These are phyloP conservation scores for Andrographis paniculata DNA, from an alignment of 305 asterid genomes.

Conservation along the genomic window DNA sequence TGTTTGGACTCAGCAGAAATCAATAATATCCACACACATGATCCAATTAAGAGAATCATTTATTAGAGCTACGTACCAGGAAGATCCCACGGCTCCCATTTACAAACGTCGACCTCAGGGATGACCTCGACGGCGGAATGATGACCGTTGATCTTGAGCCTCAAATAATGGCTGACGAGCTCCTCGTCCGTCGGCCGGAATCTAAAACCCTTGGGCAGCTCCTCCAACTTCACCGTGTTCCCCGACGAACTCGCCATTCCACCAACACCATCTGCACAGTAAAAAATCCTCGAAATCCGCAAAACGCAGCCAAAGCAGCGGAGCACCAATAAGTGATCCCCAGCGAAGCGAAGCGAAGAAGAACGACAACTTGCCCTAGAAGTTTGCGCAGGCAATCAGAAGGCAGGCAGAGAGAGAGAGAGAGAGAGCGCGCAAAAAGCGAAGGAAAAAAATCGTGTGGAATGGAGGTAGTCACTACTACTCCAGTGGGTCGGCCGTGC, in stretches of 20 bases:
- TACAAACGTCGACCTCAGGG: conserved; percentile 74
- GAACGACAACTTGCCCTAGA: conserved; percentile 14
- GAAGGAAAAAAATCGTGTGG: background rate
- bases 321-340: background rate
- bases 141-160: conserved; percentile 62
- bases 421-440: conserved; percentile 11
- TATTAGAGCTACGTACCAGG: conserved; percentile 39
- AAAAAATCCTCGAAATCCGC: conserved; percentile 9
- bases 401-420: no score
- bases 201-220: conserved; percentile 65
- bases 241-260: conserved; percentile 14
- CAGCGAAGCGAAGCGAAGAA: no score
- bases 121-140: conserved; percentile 57
- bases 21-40: no score
- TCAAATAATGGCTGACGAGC: conserved; percentile 55
- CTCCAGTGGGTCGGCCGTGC: no score
- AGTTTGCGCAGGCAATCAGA: background rate
- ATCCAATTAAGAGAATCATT: background rate
- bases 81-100: conserved; percentile 93
- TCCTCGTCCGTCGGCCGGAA: conserved; percentile 78
- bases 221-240: conserved; percentile 31
- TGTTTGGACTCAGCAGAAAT: no score
- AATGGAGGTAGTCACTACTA: no score
- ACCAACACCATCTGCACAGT: conserved; percentile 5
- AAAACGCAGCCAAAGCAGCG: background rate